Base-by-base conservation (phyloP, 2,329 filamentous ascomycete genomes). In the Aspergillus uvarum region DNA sequence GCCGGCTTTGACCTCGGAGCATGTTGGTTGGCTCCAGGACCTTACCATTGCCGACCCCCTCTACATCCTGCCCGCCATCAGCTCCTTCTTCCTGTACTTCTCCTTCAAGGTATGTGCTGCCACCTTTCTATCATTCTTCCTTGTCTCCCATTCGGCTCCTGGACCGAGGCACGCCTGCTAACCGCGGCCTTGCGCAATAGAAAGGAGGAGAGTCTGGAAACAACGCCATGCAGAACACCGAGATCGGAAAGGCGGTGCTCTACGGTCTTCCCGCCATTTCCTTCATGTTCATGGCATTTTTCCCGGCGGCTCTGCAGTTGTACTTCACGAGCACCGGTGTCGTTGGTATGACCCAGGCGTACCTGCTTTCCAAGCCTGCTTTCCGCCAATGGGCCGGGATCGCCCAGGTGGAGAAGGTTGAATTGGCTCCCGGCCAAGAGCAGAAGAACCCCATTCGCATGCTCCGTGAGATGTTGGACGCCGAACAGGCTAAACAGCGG, bases 21-120 rank as follows among this genome's bases (percentile, higher is more conserved):
- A 90, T 2, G 77, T 87, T 38, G 77, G 87, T 47, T 99, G 95
- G 95, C 85, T 98, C 66, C 77, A 80, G 1, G 90, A 98, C 74
- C 76, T 99, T 63, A 88, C 91, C 0, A 72, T 87, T 22, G 75
- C 85, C 2, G 95, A 99, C 75, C 94, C 95, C 0, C 88, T 83
- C 68, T 94, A 85, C 67, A 74, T 95, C 47, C 78, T 98, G 32
- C 95, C 95, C 1, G 63, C 86, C 2, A 59, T 82, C 1, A 86
- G 87, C 3, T 83, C 87, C 1, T 74, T 71, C 7, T 70, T 86
- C 56, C 83, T 89, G 74, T 84, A 83, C 65, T 66, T 80, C 29
- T 82, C 86, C 54, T 77, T 91, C 59, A 81, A 80, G 78, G 87
- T 88, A 79, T 61, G 81, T 29, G 26, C 22, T 22, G 3, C 10